These are phyloP conservation scores for Helianthus annuus DNA, from an alignment of 129 eudicot species.

Conservation along the genomic window DNA sequence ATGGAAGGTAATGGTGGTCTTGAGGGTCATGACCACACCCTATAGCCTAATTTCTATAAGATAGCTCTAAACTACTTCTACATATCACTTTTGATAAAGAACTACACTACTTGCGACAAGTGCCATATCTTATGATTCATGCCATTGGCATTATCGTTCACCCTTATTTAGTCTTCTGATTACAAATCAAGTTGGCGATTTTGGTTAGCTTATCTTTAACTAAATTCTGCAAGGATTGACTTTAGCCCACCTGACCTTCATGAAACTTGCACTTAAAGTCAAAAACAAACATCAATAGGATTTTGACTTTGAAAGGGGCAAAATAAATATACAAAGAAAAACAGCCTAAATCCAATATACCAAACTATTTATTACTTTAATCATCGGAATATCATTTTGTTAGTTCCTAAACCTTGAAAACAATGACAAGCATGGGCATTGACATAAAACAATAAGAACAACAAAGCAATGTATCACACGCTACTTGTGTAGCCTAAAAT, in stretches of 20 bases:
- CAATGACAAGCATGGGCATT: not conserved
- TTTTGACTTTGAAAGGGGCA: not conserved
- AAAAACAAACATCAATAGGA: not conserved
- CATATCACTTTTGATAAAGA: not conserved
- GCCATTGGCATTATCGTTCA: slow-evolving; percentile 18
- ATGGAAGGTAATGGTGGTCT: no score
- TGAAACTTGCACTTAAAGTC: slow-evolving; percentile 3
- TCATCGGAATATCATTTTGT: slow-evolving; percentile 17
- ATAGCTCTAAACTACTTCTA: slow-evolving; percentile 13
- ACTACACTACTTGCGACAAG: slow-evolving; percentile 1
- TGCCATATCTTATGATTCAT: not conserved
- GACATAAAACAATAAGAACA: slow-evolving; percentile 4
- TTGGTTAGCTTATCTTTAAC: slow-evolving; percentile 6
- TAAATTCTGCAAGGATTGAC: slow-evolving; percentile 9
- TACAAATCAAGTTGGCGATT: slow-evolving; percentile 1
- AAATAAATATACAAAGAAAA: not conserved
- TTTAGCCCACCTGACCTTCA: slow-evolving; percentile 12
- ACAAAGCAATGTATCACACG: not conserved
- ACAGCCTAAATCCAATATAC: not conserved
- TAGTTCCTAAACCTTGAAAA: slow-evolving; percentile 8
- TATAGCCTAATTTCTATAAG: not conserved
- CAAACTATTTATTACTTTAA: slow-evolving; percentile 1
- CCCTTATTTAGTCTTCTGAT: slow-evolving; percentile 8
- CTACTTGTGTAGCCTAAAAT: slow-evolving; percentile 14
- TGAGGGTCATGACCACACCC: no score